A percentile compares a stretch with the other conserved stretches of the same genome.
These are phyloP conservation scores for Pythium dissimile DNA, from an alignment of 352 stramenopile species.

Conservation along the genomic window DNA sequence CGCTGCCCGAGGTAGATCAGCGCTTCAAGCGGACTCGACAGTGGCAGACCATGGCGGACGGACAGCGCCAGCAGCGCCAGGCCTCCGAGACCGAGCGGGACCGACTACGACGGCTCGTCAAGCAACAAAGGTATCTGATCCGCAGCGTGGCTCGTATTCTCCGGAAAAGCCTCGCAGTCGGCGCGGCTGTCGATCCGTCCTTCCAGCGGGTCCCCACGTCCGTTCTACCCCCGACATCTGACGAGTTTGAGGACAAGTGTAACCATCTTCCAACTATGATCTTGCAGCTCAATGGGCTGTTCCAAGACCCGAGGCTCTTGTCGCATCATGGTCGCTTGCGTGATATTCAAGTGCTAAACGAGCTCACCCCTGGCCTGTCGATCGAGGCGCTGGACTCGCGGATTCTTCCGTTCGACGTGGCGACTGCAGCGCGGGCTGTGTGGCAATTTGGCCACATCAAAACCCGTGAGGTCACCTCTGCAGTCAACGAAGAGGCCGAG, in stretches of 20 bases:
- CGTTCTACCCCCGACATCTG: no score
- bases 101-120: not conserved
- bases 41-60: not conserved
- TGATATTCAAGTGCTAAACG: not conserved
- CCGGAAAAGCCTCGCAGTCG: no score
- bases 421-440: not conserved
- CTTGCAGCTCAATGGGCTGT: not conserved
- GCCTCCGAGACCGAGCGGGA: not conserved
- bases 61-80: not conserved
- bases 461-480: not conserved
- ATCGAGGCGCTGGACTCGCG: constrained; percentile 2
- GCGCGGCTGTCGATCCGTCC: no score
- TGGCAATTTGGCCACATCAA: not conserved
- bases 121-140: not conserved
- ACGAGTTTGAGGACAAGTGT: not conserved
- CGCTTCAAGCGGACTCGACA: not conserved
- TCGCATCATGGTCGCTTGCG: not conserved
- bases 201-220: no score
- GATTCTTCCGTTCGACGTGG: constrained; percentile 1
- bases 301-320: not conserved
- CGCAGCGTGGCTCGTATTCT: not conserved
- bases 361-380: not conserved
- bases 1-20: not conserved
- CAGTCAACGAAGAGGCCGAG: not conserved
- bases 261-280: not conserved